Conservation (phyloP, 352 stramenopile species). For the Globisporangium recalcitrans region DNA sequence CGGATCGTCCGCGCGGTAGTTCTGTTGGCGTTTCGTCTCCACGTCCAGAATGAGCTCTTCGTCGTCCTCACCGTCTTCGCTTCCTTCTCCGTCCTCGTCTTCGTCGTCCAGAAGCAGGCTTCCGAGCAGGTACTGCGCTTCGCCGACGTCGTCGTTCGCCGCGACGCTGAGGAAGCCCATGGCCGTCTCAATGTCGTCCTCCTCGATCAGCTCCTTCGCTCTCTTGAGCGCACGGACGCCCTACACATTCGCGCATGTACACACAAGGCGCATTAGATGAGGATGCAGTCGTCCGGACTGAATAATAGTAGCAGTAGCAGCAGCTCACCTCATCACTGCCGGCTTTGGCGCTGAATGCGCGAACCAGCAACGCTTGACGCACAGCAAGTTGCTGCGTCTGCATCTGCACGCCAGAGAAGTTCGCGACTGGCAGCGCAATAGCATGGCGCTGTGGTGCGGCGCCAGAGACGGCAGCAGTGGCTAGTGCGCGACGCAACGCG, state of each 20-base stretch:
- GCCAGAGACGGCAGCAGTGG: not conserved
- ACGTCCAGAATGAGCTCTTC: constrained; percentile 60
- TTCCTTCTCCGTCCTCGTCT: constrained; percentile 20
- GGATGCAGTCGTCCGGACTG: not conserved
- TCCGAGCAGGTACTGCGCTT: constrained; percentile 75
- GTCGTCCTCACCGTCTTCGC: constrained; percentile 12
- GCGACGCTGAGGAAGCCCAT: constrained; percentile 62
- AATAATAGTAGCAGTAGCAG: not conserved
- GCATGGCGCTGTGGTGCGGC: not conserved
- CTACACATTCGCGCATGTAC: constrained; percentile 11
- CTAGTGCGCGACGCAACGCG: not conserved
- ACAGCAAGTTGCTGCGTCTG: constrained; percentile 2
- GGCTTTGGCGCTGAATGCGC: constrained; percentile 20
- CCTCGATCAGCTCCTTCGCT: constrained; percentile 54
- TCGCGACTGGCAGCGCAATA: not conserved
- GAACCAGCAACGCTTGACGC: constrained; percentile 7
- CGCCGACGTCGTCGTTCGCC: constrained; percentile 51
- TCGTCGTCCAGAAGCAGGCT: constrained; percentile 51
- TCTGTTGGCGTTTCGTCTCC: constrained; percentile 59
- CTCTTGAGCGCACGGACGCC: constrained; percentile 45
- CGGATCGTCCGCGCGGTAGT: constrained; percentile 35
- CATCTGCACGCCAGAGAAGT: not conserved
- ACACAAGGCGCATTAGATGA: not conserved
- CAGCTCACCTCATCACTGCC: not conserved
- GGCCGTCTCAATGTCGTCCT: constrained; percentile 41